Base-by-base conservation (phyloP, 2,329 filamentous ascomycete genomes). In the Coniella lustricola region DNA sequence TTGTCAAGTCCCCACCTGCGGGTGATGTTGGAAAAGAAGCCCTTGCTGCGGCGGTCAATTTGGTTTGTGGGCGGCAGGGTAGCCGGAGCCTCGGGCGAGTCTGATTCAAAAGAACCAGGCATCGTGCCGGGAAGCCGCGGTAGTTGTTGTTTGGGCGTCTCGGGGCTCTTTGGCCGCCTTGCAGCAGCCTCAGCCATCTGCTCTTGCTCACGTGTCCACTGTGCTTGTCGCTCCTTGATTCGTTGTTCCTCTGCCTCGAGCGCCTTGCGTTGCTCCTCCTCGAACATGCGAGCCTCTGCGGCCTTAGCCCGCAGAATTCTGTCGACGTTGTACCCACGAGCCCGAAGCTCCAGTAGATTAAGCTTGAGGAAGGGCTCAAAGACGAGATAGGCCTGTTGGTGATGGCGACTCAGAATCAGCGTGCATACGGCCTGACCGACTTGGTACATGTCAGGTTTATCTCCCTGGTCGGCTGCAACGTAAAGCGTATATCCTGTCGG, bases 241-340 rank as follows among this genome's bases (percentile, higher is more conserved):
- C 75, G 75, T 60, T 80, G 78, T 55, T 84, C 79, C 60, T 95
- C 88, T 41, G 81, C 79, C 54, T 87, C 85, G 5, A 90, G 65
- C 32, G 86, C 82, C 59, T 84, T 84, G 59, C 85, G 82, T 42
- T 87, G 79, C 62, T 89, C 82, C 58, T 87, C 85, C 60, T 96
- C 90, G 0, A 89, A 90, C 55, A 97, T 82, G 45, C 87, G 81
- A 5, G 88, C 87, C 64, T 97, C 90, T 2, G 87, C 87, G 17
- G 86, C 89, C 68, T 94, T 94, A 46, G 85, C 85, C 33, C 88
- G 81, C 18, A 98, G 74, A 54, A 98, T 97, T 43, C 93, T 85
- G 60, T 96, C 89, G 34, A 98, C 93, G 57, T 98, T 97, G 72
- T 96, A 97, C 2, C 93, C 93, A 55, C 93, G 88, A 52, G 83